A percentile compares a stretch with the other conserved stretches of the same genome.
phyloP scores from a whole-genome alignment of 805 yeast species.

The baker's yeast (Saccharomyces cerevisiae) region DNA sequence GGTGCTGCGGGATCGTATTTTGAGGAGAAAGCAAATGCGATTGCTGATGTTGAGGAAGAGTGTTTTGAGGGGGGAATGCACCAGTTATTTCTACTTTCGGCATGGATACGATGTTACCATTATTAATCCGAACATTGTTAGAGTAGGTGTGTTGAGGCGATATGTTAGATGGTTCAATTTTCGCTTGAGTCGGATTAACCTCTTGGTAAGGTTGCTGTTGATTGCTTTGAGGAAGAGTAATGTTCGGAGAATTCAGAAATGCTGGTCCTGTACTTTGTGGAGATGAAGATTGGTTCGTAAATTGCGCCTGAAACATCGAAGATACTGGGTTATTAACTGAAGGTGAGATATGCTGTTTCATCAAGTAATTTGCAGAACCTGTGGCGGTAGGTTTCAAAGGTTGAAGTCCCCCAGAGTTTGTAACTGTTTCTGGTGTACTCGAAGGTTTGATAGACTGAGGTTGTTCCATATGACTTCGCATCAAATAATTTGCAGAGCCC shows the following conservation, averaged over 20 bases:
- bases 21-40: background rate
- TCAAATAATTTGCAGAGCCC: constrained; percentile 33
- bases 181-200: background rate
- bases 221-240: background rate
- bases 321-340: constrained; percentile 6
- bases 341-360: constrained; percentile 28
- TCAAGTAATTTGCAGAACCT: constrained; percentile 29
- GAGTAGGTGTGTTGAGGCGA: constrained; percentile 6
- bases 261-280: constrained; percentile 17
- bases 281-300: constrained; percentile 7
- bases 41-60: background rate
- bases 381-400: constrained; percentile 31
- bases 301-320: constrained; percentile 8
- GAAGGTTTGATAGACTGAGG: background rate
- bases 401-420: constrained; percentile 12
- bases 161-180: constrained; percentile 9
- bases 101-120: constrained; percentile 12
- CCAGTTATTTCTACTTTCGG: background rate
- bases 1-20: background rate
- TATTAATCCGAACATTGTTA: background rate
- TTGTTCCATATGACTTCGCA: constrained; percentile 18
- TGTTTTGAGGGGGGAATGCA: background rate
- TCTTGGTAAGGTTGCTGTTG: background rate
- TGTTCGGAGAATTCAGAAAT: constrained; percentile 5
- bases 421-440: background rate